Conservation (phyloP, 805 yeast species). For the Candida endomychidarum region DNA sequence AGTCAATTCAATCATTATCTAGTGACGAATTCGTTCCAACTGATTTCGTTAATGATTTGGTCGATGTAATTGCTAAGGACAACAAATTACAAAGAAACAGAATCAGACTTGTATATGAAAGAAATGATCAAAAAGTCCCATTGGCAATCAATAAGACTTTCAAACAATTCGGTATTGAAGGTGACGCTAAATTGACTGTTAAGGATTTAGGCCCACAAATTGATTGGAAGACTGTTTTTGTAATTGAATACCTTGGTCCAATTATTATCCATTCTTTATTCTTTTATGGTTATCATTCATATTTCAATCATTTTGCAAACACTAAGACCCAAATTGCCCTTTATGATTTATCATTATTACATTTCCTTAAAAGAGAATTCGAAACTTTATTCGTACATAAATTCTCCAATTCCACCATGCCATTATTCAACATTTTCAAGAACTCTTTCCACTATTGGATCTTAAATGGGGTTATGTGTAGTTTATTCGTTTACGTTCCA, state of each 20-base stretch:
- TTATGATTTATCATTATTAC: constrained; percentile 60
- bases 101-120: constrained; percentile 24
- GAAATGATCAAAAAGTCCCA: constrained; percentile 38
- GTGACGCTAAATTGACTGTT: constrained; percentile 48
- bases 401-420: constrained; percentile 92
- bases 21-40: constrained; percentile 34
- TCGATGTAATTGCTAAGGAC: constrained; percentile 41
- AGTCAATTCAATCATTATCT: constrained; percentile 49
- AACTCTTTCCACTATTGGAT: constrained; percentile 92
- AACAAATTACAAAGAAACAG: constrained; percentile 37
- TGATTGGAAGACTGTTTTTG: constrained; percentile 86
- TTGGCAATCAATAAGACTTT: constrained; percentile 47
- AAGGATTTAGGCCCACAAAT: constrained; percentile 95
- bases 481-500: constrained; percentile 47
- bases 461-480: constrained; percentile 67
- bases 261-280: constrained; percentile 72
- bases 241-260: constrained; percentile 90
- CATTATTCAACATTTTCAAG: constrained; percentile 79
- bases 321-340: constrained; percentile 55
- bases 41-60: constrained; percentile 43
- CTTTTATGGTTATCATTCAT: constrained; percentile 41
- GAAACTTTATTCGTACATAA: constrained; percentile 84
- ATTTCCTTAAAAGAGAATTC: constrained; percentile 82
- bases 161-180: constrained; percentile 44
- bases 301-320: constrained; percentile 33